Evolutionary conservation across 2,329 filamentous ascomycete species (phyloP).

Genomic region (Iodosphaeria phyllophila): DNA sequence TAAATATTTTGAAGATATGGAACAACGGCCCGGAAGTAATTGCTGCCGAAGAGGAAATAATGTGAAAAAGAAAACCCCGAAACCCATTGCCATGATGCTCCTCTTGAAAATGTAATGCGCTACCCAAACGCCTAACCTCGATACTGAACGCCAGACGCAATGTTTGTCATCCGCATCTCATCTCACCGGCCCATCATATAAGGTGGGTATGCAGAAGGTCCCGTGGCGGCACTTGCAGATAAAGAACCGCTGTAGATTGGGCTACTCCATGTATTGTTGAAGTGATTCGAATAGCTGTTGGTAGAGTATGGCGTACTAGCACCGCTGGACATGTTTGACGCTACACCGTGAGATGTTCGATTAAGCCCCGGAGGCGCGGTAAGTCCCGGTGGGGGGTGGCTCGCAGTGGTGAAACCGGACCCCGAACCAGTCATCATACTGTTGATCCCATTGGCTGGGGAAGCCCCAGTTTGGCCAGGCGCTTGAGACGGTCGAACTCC

Average conservation of each 20-base stretch:
- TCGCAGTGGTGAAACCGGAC: conserved; percentile 47
- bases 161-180: conserved; percentile 3
- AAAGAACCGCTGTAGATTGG: conserved; percentile 9
- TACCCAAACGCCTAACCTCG: neutral
- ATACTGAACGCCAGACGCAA: conserved; percentile 3
- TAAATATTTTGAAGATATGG: no score
- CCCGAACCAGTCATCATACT: conserved; percentile 33
- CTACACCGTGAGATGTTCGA: conserved; percentile 9
- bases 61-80: no score
- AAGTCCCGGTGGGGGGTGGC: conserved; percentile 68
- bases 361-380: conserved; percentile 52
- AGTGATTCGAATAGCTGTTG: conserved; percentile 6
- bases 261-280: conserved; percentile 9
- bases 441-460: conserved; percentile 34
- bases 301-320: conserved; percentile 8
- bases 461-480: conserved; percentile 19
- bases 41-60: no score
- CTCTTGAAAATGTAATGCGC: conserved; percentile 7
- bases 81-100: no score
- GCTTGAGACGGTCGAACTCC: conserved; percentile 69
- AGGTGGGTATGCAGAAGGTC: conserved; percentile 7
- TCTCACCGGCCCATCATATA: conserved; percentile 11
- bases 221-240: conserved; percentile 7
- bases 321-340: conserved; percentile 6
- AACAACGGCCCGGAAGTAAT: no score